Evolutionary conservation across 441 rosid genomes (phyloP), one percentile per base, ranked within the genome.

Genomic region (Hura crepitans): DNA sequence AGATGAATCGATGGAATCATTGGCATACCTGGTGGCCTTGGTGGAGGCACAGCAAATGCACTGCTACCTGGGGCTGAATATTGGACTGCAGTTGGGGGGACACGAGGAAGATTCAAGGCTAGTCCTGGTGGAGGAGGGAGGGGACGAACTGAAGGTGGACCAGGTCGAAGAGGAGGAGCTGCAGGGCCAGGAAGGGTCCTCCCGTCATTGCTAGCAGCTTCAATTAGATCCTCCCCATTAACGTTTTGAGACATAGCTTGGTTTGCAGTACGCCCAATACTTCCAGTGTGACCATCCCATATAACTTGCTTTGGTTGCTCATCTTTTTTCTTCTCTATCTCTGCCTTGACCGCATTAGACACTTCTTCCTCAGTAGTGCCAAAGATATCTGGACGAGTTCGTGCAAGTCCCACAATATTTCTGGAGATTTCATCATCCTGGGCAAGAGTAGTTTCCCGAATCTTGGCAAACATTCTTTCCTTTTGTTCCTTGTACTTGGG

Each of bases 321-420:
- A 73, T 94, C 97, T 76, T 93, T 93, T 89, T 89, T 95, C 87
- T 95, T 95, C 86, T 92, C 97, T 67, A 95, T 95, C 84, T 95
- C 99, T 43, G 99, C 99, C 81, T 89, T 92, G 13, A 95, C 99
- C 28, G 99, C 99, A 81, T 95, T 92, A 45, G 99, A 95, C 61
- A 95, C 99, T 88, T 95, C 99, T 80, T 95, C 98, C 85, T 92
- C 99, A 0, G 99, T 95, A 28, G 99, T 95, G 54, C 99, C 98
- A 80, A 95, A 95, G 56, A 95, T 95, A 89, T 95, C 99, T 51
- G 99, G 99, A 69, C 99, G 93, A 33, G 85, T 79, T 51, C 97
- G 87, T 37, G 98, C 96, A 62, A 95, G 91, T 12, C 99, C 98
- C 49, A 90, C 93, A 11, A 95, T 95, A 80, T 95, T 95, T 82